These are phyloP conservation scores for Eucalyptus marginata DNA, from an alignment of 345 rosid genomes.

Conservation along the genomic window DNA sequence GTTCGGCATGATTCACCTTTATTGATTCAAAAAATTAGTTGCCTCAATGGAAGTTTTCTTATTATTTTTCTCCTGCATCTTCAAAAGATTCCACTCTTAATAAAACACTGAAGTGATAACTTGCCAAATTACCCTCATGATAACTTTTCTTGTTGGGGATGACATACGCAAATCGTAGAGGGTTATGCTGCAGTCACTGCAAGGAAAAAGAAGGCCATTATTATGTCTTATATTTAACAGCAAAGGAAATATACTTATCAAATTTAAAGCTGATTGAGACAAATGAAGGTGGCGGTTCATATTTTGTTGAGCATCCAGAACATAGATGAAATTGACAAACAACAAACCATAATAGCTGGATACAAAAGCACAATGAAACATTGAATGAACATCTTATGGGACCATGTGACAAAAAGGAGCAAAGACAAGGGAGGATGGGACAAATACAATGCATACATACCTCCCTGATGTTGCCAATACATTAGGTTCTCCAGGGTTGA, in stretches of 20 bases:
- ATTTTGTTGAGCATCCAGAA: background rate
- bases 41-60: background rate
- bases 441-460: constrained; percentile 15
- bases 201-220: background rate
- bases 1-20: background rate
- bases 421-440: background rate
- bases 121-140: constrained; percentile 57
- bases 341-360: background rate
- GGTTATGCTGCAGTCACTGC: constrained; percentile 69
- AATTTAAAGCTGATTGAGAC: background rate
- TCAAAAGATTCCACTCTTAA: background rate
- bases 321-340: background rate
- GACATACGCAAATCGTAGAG: constrained; percentile 83
- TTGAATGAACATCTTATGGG: background rate
- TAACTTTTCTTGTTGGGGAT: constrained; percentile 64
- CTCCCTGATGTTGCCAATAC: constrained; percentile 74
- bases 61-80: background rate
- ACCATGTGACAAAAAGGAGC: background rate
- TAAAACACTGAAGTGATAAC: background rate
- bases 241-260: background rate
- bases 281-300: background rate
- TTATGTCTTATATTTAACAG: background rate
- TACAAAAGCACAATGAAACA: background rate
- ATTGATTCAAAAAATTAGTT: background rate
- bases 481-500: constrained; percentile 92